phyloP scores from a whole-genome alignment of 2,329 filamentous ascomycete genomes.

The Tolypocladium paradoxum region DNA sequence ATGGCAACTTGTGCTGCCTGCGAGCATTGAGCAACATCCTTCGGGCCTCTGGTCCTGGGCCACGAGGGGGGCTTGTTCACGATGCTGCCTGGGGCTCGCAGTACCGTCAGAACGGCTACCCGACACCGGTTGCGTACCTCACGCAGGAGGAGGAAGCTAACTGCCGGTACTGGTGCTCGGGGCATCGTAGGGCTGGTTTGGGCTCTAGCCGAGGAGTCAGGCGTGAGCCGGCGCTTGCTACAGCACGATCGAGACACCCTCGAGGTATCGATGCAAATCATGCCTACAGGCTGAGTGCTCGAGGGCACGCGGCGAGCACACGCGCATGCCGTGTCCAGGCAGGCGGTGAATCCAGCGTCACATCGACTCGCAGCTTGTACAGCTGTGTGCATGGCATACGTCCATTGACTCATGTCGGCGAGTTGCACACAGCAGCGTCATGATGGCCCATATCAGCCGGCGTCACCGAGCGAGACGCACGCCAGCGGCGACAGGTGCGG shows the following conservation, averaged over 20 bases:
- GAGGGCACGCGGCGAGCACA: neutral
- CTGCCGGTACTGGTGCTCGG: conserved; percentile 1
- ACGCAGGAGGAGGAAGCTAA: neutral
- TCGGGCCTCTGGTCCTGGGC: neutral
- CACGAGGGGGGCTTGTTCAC: neutral
- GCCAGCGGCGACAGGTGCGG: neutral
- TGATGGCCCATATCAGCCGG: neutral
- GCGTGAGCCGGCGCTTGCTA: neutral
- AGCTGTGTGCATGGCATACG: neutral
- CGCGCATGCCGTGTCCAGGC: neutral
- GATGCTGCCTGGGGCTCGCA: neutral
- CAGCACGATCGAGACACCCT: neutral
- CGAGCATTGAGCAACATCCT: neutral
- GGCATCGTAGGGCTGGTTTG: conserved; percentile 1
- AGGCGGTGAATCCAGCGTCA: neutral
- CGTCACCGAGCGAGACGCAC: conserved; percentile 2
- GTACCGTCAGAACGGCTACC: neutral
- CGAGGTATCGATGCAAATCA: neutral
- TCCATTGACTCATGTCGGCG: neutral
- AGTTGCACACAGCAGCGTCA: neutral
- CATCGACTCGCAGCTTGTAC: neutral
- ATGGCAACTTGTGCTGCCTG: neutral
- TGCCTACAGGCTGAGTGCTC: neutral
- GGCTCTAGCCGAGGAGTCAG: neutral
- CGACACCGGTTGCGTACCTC: neutral